Evolutionary conservation across 495 filamentous ascomycete species (phyloP), one percentile per base, ranked within the genome.

Genomic region (Penicillium paradoxum): DNA sequence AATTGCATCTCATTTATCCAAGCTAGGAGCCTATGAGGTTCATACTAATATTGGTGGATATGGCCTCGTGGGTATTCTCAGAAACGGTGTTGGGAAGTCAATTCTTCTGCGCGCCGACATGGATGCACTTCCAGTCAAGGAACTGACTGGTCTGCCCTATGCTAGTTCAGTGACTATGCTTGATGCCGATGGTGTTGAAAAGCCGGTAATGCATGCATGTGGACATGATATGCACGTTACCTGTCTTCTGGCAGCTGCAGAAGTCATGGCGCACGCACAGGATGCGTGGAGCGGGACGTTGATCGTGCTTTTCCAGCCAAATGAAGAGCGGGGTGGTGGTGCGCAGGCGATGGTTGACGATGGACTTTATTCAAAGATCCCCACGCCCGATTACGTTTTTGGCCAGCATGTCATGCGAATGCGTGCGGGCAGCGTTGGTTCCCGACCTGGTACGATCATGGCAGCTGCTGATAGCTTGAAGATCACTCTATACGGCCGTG

Each of bases 201-300:
- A 76, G 40, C 76, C 77, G 0, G 75, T 79, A 4, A 80, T 80
- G 78, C 78, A 79, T 52, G 78, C 78, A 13, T 80, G 79, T 45
- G 79, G 78, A 2, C 79, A 82, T 58, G 79, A 82, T 38, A 78
- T 81, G 72, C 79, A 82, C 32, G 70, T 82, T 3, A 80, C 79
- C 0, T 77, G 72, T 55, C 69, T 81, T 0, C 67, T 81, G 3
- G 79, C 76, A 0, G 73, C 77, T 0, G 70, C 78, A 0, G 76
- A 81, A 42, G 56, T 54, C 0, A 63, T 81, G 0, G 63, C 53
- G 7, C 54, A 51, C 3, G 57, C 55, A 5, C 65, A 47, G 36
- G 33, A 68, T 21, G 22, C 54, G 2, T 82, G 79, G 79, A 62
- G 51, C 30, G 79, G 79, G 4, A 81, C 79, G 0, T 53, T 81